Conservation (phyloP, 2,329 filamentous ascomycete species). For the Lasiodiplodia hormozganensis region DNA sequence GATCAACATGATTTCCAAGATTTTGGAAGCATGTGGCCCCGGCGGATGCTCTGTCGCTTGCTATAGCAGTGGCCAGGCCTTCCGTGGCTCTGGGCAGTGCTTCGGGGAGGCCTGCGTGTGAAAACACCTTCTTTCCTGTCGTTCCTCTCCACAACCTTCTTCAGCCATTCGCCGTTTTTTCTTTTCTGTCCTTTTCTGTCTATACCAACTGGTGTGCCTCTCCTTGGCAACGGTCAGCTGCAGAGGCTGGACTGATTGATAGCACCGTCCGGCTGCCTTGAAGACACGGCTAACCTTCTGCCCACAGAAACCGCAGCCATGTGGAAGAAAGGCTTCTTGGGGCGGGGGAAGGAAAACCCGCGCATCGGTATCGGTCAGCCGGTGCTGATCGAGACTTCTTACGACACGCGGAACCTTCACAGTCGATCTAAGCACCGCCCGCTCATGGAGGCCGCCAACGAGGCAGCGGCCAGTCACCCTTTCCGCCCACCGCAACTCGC, state of each 20-base stretch:
- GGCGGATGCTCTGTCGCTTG: background rate
- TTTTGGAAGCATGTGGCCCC: slow-evolving; percentile 1
- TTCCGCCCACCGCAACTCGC: slow-evolving; percentile 15
- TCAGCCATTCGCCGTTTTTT: background rate
- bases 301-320: slow-evolving; percentile 41
- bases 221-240: slow-evolving; percentile 1
- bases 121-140: slow-evolving; percentile 8
- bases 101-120: slow-evolving; percentile 8
- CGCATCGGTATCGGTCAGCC: slow-evolving; percentile 55
- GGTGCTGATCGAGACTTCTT: slow-evolving; percentile 53
- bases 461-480: slow-evolving; percentile 30
- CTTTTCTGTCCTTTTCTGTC: background rate
- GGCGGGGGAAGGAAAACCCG: slow-evolving; percentile 51
- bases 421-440: background rate
- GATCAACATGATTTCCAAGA: background rate
- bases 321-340: slow-evolving; percentile 61
- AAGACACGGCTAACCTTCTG: slow-evolving; percentile 13
- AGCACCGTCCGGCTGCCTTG: background rate
- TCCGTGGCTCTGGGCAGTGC: background rate
- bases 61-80: background rate
- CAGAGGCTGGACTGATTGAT: background rate
- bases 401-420: slow-evolving; percentile 52
- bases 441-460: slow-evolving; percentile 36
- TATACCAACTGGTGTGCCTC: background rate
- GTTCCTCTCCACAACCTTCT: slow-evolving; percentile 2